These are phyloP conservation scores for Hevea brasiliensis DNA, from an alignment of 345 rosid genomes.

Conservation along the genomic window DNA sequence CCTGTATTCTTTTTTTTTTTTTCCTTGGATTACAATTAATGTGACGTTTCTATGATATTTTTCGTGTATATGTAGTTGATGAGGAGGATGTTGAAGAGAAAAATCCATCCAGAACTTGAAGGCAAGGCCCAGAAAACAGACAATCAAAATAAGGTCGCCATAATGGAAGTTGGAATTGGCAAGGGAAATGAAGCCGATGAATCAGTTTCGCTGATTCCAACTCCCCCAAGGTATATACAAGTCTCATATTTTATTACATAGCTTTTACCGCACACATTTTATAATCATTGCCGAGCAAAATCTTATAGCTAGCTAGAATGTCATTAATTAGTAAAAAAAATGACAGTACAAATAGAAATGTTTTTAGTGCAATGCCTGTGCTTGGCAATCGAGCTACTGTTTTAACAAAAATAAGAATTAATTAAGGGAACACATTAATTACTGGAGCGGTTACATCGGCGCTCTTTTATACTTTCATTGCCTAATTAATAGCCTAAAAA, in stretches of 20 bases:
- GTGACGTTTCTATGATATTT: too few species aligned
- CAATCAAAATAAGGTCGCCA: constrained; percentile 25
- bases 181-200: constrained; percentile 35
- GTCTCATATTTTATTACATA: too few species aligned
- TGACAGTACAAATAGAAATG: too few species aligned
- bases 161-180: constrained; percentile 6
- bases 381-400: too few species aligned
- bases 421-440: background rate
- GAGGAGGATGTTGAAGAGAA: constrained; percentile 82
- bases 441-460: constrained; percentile 3
- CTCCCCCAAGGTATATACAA: constrained; percentile 4
- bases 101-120: constrained; percentile 80
- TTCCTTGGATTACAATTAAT: too few species aligned
- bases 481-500: background rate
- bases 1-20: too few species aligned
- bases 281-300: background rate
- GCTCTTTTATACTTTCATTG: background rate
- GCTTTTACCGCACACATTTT: background rate
- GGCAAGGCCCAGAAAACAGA: constrained; percentile 38
- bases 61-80: constrained; percentile 46
- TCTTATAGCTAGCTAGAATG: too few species aligned
- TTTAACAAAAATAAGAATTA: too few species aligned
- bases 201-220: constrained; percentile 20
- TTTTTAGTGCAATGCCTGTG: too few species aligned
- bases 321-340: too few species aligned